phyloP scores from a whole-genome alignment of 192 early-diverging fungal species.

The Coemansia sp. region DNA sequence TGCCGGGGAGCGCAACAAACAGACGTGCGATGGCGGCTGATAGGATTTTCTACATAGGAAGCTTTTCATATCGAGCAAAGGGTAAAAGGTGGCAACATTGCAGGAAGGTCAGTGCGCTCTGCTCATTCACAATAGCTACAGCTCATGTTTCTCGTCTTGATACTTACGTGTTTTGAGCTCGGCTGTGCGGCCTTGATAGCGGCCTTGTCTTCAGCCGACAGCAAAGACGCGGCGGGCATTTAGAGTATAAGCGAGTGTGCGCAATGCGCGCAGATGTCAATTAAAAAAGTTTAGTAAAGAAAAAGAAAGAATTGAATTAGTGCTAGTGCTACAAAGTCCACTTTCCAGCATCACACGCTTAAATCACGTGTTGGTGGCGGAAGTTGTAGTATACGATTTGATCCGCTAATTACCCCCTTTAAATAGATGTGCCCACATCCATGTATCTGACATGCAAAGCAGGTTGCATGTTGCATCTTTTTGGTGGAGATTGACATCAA shows the following conservation, averaged over 20 bases:
- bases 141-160: neutral
- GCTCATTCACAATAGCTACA: neutral
- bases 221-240: constrained; percentile 64
- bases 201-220: constrained; percentile 64
- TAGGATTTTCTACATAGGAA: constrained; percentile 68
- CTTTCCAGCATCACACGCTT: neutral
- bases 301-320: neutral
- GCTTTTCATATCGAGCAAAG: constrained; percentile 5
- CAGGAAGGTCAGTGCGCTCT: neutral
- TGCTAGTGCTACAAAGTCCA: neutral
- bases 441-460: neutral
- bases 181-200: constrained; percentile 65
- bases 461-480: neutral
- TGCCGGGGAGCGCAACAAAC: constrained; percentile 69
- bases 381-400: neutral
- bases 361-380: neutral
- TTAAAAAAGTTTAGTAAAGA: neutral
- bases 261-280: neutral
- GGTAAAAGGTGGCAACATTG: neutral
- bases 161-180: constrained; percentile 57
- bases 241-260: neutral
- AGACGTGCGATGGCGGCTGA: constrained; percentile 74
- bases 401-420: neutral
- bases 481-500: neutral
- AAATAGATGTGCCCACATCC: neutral